Percentiles rank a stretch among this genome's conserved stretches.
phyloP scores from a whole-genome alignment of 2,329 filamentous ascomycete genomes.

The Seiridium cupressi region DNA sequence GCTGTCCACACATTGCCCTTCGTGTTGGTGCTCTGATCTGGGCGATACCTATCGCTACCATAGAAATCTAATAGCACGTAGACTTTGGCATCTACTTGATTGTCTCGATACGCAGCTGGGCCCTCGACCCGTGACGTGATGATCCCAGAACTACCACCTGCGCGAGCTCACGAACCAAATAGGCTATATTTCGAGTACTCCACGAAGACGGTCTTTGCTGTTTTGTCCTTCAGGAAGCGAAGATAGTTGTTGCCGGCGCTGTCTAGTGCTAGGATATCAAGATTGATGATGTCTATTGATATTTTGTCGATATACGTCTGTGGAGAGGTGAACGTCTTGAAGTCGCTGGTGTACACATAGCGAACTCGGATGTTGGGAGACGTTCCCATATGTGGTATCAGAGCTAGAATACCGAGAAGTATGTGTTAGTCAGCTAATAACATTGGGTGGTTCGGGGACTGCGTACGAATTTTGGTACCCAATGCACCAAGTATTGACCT shows the following conservation, averaged over 20 bases:
- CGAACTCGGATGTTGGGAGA: slow-evolving; percentile 45
- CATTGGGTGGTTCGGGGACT: not conserved
- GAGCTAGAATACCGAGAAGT: slow-evolving; percentile 38
- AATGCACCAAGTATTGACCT: slow-evolving; percentile 44
- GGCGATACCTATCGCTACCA: slow-evolving; percentile 45
- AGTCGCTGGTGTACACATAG: slow-evolving; percentile 55
- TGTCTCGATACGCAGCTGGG: slow-evolving; percentile 43
- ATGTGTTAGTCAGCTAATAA: not conserved
- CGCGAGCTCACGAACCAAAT: slow-evolving; percentile 50
- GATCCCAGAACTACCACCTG: slow-evolving; percentile 38
- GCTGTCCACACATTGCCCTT: slow-evolving; percentile 43
- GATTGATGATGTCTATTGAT: slow-evolving; percentile 49
- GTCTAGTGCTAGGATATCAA: slow-evolving; percentile 52
- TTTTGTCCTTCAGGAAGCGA: slow-evolving; percentile 56
- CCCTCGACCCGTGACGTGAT: slow-evolving; percentile 43
- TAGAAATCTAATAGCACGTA: slow-evolving; percentile 51
- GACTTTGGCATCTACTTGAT: slow-evolving; percentile 33
- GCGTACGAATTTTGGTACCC: slow-evolving; percentile 44
- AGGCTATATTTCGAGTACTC: slow-evolving; percentile 47
- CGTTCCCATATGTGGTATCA: slow-evolving; percentile 47
- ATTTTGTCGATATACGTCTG: slow-evolving; percentile 48
- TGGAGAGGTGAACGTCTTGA: slow-evolving; percentile 48
- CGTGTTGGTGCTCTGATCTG: slow-evolving; percentile 44
- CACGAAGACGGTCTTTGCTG: slow-evolving; percentile 48
- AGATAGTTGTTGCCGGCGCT: slow-evolving; percentile 38